Evolutionary conservation across 2,329 filamentous ascomycete species (phyloP), one percentile per base, ranked within the genome.

Genomic region (Phaeoacremonium minimum): DNA sequence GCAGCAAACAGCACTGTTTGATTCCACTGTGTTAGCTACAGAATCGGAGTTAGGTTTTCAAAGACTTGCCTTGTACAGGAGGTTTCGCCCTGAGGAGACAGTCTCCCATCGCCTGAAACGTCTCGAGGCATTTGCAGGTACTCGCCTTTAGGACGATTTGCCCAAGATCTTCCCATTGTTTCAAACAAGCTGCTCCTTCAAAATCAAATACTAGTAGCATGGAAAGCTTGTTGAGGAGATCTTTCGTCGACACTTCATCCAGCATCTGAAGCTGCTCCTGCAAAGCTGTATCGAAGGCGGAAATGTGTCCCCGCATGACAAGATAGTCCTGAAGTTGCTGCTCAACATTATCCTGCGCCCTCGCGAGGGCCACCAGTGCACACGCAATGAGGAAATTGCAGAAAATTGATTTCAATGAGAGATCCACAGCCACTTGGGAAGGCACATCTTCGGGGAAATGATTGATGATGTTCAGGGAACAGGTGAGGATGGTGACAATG

Each of bases 161-260:
- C 5, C 69, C 63, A 2, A 94, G 62, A 26, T 76, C 70, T 30
- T 85, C 74, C 83, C 83, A 93, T 15, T 73, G 68, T 41, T 79
- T 74, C 5, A 93, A 64, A 19, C 68, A 70, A 28, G 85, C 63
- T 0, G 83, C 78, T 3, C 80, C 83, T 62, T 95, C 89, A 42
- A 95, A 85, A 46, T 93, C 85, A 45, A 90, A 86, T 1, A 84
- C 77, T 7, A 87, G 64, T 14, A 95, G 60, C 3, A 79, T 74
- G 6, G 80, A 71, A 22, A 85, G 64, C 50, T 88, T 90, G 3
- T 63, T 58, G 6, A 66, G 49, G 13, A 87, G 63, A 49, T 86
- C 81, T 2, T 61, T 45, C 13, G 63, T 59, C 2, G 66, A 59
- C 2, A 61, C 58, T 11, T 67, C 62, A 15, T 71, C 63, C 1